A percentile compares a stretch with the other conserved stretches of the same genome.
These are phyloP conservation scores for Podospora pseudopauciseta DNA, from an alignment of 495 filamentous ascomycete genomes.

Conservation along the genomic window DNA sequence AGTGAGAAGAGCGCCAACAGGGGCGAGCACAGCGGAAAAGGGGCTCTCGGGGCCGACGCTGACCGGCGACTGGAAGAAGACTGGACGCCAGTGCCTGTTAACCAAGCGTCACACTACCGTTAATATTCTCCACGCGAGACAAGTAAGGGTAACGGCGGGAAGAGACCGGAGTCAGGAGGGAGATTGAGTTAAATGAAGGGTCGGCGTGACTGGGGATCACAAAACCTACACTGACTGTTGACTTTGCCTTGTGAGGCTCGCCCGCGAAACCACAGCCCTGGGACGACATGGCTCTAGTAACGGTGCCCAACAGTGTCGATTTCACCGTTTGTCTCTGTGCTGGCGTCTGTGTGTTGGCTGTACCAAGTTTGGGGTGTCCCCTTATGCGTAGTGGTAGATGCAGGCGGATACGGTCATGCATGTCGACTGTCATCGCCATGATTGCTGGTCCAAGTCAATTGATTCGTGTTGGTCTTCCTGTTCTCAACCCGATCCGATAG, in stretches of 20 bases:
- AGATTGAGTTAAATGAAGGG: neutral
- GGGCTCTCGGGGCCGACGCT: conserved; percentile 3
- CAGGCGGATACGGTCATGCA: neutral
- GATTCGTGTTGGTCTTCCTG: neutral
- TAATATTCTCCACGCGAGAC: neutral
- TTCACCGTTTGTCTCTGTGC: neutral
- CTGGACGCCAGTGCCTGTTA: neutral
- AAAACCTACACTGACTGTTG: neutral
- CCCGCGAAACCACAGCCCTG: neutral
- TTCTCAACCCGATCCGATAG: neutral
- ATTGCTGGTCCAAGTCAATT: neutral
- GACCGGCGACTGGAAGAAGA: neutral
- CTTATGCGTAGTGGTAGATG: neutral
- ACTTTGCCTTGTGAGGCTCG: neutral
- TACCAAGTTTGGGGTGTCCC: neutral
- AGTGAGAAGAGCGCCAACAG: conserved; percentile 7
- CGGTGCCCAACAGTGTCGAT: neutral
- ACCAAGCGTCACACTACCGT: conserved; percentile 6
- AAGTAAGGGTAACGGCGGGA: neutral
- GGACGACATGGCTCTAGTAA: neutral
- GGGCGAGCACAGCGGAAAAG: neutral
- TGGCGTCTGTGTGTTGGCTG: neutral
- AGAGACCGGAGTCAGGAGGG: neutral
- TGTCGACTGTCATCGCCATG: neutral
- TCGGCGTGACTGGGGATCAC: neutral